These are phyloP conservation scores for Neospermospora avenae DNA, from an alignment of 2,329 filamentous ascomycete species.

Conservation along the genomic window DNA sequence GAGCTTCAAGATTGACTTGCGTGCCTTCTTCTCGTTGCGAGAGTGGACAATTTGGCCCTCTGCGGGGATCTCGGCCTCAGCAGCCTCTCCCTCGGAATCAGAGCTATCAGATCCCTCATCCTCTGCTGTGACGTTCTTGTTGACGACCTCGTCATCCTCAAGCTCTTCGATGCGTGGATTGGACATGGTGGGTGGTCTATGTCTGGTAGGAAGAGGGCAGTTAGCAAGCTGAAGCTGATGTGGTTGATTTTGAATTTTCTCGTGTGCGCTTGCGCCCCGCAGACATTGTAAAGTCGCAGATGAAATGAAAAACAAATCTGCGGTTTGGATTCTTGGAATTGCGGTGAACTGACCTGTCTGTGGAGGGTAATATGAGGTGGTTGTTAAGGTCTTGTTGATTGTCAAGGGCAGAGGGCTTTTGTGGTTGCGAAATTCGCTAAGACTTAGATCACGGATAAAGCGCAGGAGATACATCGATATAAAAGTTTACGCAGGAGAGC, in stretches of 20 bases:
- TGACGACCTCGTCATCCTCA: constrained; percentile 75
- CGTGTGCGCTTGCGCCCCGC: constrained; percentile 24
- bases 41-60: constrained; percentile 92
- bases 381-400: constrained; percentile 7
- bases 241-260: constrained; percentile 27
- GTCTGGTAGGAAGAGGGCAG: constrained; percentile 25
- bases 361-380: constrained; percentile 11
- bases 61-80: constrained; percentile 62
- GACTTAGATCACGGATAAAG: constrained; percentile 18
- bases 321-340: neutral
- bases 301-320: neutral
- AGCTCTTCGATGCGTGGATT: constrained; percentile 98
- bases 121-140: constrained; percentile 76
- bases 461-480: neutral
- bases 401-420: constrained; percentile 16
- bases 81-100: constrained; percentile 74
- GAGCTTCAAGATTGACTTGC: constrained; percentile 98
- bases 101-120: constrained; percentile 66
- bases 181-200: constrained; percentile 68
- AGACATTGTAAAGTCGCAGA: neutral
- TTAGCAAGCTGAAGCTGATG: constrained; percentile 25
- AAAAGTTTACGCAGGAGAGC: neutral
- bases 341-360: constrained; percentile 21
- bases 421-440: constrained; percentile 29
- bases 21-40: constrained; percentile 99